Percentiles rank a stretch among this genome's conserved stretches.
phyloP scores from a whole-genome alignment of 1,139 yeast species.

The Nadsonia commutata region DNA sequence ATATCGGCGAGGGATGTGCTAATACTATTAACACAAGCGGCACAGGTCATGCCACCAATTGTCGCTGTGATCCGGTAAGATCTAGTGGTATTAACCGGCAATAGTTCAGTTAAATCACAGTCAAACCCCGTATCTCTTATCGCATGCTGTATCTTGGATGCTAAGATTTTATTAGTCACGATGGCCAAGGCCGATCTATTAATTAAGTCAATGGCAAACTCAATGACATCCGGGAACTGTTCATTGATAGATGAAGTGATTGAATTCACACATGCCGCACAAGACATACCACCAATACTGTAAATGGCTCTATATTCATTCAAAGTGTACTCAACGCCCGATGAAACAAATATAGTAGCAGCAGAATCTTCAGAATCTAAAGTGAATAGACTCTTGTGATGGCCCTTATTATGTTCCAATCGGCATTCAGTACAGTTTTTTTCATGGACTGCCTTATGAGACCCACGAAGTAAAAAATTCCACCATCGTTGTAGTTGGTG shows the following conservation, averaged over 20 bases:
- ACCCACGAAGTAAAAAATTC: slow-evolving; percentile 9
- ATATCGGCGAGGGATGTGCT: slow-evolving; percentile 34
- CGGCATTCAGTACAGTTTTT: slow-evolving; percentile 4
- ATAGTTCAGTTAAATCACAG: slow-evolving; percentile 40
- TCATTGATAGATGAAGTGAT: slow-evolving; percentile 32
- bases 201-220: slow-evolving; percentile 24
- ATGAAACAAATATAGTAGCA: slow-evolving; percentile 6
- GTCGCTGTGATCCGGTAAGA: slow-evolving; percentile 39
- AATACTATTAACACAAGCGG: slow-evolving; percentile 52
- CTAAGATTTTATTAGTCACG: slow-evolving; percentile 31
- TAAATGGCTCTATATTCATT: slow-evolving; percentile 35
- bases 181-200: slow-evolving; percentile 21
- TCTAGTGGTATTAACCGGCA: slow-evolving; percentile 32
- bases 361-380: slow-evolving; percentile 3
- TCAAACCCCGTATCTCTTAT: slow-evolving; percentile 45
- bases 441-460: slow-evolving; percentile 7
- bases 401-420: slow-evolving; percentile 1
- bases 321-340: slow-evolving; percentile 10
- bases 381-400: slow-evolving; percentile 7
- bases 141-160: slow-evolving; percentile 33
- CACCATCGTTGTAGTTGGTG: slow-evolving; percentile 11
- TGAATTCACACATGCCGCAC: slow-evolving; percentile 41
- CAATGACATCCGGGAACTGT: slow-evolving; percentile 22
- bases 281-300: slow-evolving; percentile 51
- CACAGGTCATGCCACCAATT: slow-evolving; percentile 65